Base-by-base conservation (phyloP, 345 rosid species). In the Clarkia xantiana region DNA sequence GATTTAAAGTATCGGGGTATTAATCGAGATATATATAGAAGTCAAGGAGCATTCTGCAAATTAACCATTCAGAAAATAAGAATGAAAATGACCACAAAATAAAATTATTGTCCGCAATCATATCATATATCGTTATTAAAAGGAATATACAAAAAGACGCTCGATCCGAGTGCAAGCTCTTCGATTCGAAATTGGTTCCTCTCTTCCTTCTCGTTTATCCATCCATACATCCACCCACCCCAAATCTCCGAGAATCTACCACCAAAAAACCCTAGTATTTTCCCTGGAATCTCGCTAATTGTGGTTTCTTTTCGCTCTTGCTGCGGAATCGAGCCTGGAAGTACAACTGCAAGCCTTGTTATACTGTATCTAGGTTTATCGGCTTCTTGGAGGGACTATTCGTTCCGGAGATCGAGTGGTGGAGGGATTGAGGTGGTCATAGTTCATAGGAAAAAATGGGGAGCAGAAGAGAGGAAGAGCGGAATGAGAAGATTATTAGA, bases 401-500 rank as follows among this genome's bases (percentile, higher is more conserved):
- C 11, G 18, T 54, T 11, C 29, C 12, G 8, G 4, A 20, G 25
- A 2, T 7, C 0, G 56, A 1, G 29, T 0, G 8, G 20, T 2
- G 49, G 58, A 54, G 50, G 58, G 58, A 23, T 54, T 44, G 18
- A 29, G 11, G 38, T 40, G 18, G 45, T n/a, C 16, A 12, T 45
- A 41, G 49, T 47, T 51, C 38, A 22, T 14, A 53, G 42, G 62
- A 67, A 61, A 87, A 67, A 61, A 87, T 87, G 98, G 89, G 82
- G 46, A 84, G 82, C 63, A 86, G 81, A 65, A 86, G 69, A 61
- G 96, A 86, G 60, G 98, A 91, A 61, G 98, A 91, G 72, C 60
- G 87, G 10, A 86, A 81, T 57, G 98, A 91, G 78, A 91, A 78
- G 89, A 84, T 84, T 14, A 86, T 91, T 34, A 70, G 98, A 47